Evolutionary conservation across 495 filamentous ascomycete genomes (phyloP).

Genomic region (Penicillium odoratum): DNA sequence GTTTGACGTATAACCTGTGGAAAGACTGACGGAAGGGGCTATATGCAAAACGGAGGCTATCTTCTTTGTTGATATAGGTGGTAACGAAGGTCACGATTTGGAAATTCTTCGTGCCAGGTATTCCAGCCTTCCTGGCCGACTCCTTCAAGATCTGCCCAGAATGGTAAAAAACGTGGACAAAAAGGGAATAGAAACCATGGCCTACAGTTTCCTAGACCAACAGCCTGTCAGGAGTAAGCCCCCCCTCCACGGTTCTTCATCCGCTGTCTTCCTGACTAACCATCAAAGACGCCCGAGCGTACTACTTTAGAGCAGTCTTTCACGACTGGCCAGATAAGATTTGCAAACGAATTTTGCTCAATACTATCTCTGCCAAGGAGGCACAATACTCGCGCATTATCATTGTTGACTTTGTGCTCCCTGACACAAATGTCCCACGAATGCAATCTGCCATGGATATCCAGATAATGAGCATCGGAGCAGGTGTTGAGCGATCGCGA

Average conservation of each 20-base stretch:
- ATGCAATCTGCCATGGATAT: conserved; percentile 34
- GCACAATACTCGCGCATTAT: conserved; percentile 30
- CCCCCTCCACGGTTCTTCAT: not conserved
- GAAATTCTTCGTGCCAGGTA: conserved; percentile 21
- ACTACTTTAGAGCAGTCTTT: conserved; percentile 46
- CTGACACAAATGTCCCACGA: conserved; percentile 26
- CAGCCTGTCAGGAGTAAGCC: conserved; percentile 15
- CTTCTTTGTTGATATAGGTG: conserved; percentile 50
- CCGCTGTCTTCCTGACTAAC: not conserved
- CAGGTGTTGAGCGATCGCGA: conserved; percentile 35
- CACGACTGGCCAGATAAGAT: conserved; percentile 47
- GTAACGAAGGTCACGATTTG: conserved; percentile 47
- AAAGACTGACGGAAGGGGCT: conserved; percentile 31
- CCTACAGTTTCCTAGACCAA: conserved; percentile 20
- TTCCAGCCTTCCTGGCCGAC: not conserved
- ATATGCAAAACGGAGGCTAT: conserved; percentile 6
- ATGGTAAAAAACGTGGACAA: conserved; percentile 1
- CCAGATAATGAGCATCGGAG: conserved; percentile 39
- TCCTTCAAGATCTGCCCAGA: conserved; percentile 17
- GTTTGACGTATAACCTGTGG: conserved; percentile 44
- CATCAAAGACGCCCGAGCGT: conserved; percentile 32
- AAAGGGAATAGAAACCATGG: conserved; percentile 8
- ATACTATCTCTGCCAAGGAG: conserved; percentile 27
- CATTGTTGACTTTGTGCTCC: conserved; percentile 34
- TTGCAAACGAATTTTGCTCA: conserved; percentile 31